Percentiles rank a stretch among this genome's conserved stretches.
Evolutionary conservation across 768 basidiomycete species (phyloP).

Genomic region (Candolleomyces efflorescens): DNA sequence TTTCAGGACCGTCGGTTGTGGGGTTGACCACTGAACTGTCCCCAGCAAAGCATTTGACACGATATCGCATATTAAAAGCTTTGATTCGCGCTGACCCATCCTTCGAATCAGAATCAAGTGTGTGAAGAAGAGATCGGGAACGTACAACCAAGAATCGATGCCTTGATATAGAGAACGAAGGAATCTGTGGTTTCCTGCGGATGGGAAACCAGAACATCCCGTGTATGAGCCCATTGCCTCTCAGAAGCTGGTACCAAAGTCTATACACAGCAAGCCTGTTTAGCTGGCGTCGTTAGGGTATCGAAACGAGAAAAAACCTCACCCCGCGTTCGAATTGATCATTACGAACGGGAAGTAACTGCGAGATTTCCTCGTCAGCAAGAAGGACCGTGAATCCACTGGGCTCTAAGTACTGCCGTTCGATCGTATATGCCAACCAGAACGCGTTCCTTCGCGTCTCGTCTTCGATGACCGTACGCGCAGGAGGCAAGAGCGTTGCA

Average conservation of each 20-base stretch:
- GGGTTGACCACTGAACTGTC: slow-evolving; percentile 44
- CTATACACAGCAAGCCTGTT: slow-evolving; percentile 19
- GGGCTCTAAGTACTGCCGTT: slow-evolving; percentile 61
- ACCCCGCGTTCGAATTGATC: slow-evolving; percentile 63
- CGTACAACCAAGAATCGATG: slow-evolving; percentile 58
- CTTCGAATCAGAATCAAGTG: neutral
- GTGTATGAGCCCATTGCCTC: slow-evolving; percentile 65
- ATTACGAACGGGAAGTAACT: slow-evolving; percentile 59
- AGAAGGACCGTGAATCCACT: slow-evolving; percentile 70
- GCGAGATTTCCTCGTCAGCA: slow-evolving; percentile 72
- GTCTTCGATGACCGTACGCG: slow-evolving; percentile 60
- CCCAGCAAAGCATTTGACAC: slow-evolving; percentile 54
- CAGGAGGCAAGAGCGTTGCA: slow-evolving; percentile 52
- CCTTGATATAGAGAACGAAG: slow-evolving; percentile 69
- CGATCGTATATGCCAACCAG: slow-evolving; percentile 67
- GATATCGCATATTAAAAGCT: slow-evolving; percentile 63
- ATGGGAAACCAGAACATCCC: slow-evolving; percentile 55
- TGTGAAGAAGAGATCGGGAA: neutral
- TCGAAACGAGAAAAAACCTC: slow-evolving; percentile 13
- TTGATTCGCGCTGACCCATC: slow-evolving; percentile 39
- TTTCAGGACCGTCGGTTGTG: slow-evolving; percentile 34
- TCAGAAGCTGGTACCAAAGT: slow-evolving; percentile 44
- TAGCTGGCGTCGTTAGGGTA: neutral
- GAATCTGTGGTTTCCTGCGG: slow-evolving; percentile 65
- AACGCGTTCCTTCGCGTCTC: slow-evolving; percentile 71